Percentiles rank a stretch among this genome's conserved stretches.
Conservation (phyloP, 306 rosid genomes). For the Mimosa pudica region DNA sequence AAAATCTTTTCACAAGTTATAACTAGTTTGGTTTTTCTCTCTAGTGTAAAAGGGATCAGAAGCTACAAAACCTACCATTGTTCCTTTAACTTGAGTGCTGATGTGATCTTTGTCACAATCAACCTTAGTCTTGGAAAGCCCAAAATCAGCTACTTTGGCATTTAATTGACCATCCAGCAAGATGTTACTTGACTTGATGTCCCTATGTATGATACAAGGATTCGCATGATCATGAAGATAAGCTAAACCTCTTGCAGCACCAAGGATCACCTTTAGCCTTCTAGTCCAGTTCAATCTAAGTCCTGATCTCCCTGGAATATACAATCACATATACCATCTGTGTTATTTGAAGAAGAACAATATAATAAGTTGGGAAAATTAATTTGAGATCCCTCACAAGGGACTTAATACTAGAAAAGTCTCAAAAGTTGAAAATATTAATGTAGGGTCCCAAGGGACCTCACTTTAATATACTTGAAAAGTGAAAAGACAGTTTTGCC, state of each 20-base stretch:
- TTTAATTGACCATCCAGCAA: conserved; percentile 49
- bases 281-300: conserved; percentile 57
- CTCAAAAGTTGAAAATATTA: no score
- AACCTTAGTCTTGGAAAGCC: conserved; percentile 57
- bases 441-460: no score
- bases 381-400: no score
- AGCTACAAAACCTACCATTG: conserved; percentile 52
- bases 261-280: conserved; percentile 55
- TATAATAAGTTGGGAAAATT: background rate
- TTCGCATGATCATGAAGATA: conserved; percentile 67
- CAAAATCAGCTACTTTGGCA: conserved; percentile 76
- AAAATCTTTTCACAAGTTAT: background rate
- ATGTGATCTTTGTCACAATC: conserved; percentile 49
- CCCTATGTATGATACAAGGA: conserved; percentile 76
- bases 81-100: conserved; percentile 67
- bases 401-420: no score
- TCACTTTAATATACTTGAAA: no score
- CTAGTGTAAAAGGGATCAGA: background rate
- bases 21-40: background rate
- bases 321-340: background rate
- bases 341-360: conserved; percentile 8
- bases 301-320: conserved; percentile 49
- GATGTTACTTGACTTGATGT: conserved; percentile 67
- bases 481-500: no score
- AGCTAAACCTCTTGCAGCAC: conserved; percentile 67